Evolutionary conservation across 202 grass and related monocot species (phyloP), one percentile per base, ranked within the genome.

Genomic region (Brachypodium distachyon): DNA sequence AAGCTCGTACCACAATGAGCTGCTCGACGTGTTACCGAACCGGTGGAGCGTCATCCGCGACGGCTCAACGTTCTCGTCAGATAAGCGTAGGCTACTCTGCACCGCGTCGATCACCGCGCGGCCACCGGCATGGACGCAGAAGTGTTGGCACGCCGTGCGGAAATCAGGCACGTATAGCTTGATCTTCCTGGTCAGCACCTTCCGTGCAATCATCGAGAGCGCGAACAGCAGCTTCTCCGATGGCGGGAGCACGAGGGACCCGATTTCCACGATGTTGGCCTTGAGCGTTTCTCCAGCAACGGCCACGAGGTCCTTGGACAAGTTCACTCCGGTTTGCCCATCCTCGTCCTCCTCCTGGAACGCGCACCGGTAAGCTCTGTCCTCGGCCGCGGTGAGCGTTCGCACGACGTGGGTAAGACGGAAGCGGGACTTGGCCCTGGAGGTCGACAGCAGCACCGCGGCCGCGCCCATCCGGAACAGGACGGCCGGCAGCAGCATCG

Each of bases 21-120:
- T 97, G 72, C 90, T 90, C 1, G 90, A 97, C 7, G 93, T 97
- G 77, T 93, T 97, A 16, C 93, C 93, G 23, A 93, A 97, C 4
- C 90, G 68, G 74, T 97, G 90, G 11, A 97, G 85, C 23, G 90
- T 67, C 87, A 90, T 91, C 21, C 93, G 73, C 5, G 93, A 93
- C 4, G 90, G 87, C 83, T 97, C 93, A 0, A 93, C 83, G n/a
- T 97, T 77, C 68, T 84, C 72, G 2, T 90, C 87, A 3, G 85
- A 75, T 3, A 97, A 66, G 9, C 72, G 7, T 4, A 97, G 76
- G 76, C 81, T 93, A 7, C 46, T 80, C 33, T 97, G 90, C n/a
- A 97, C 76, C 17, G 89, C 85, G 73, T 97, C 90, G 31, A 97
- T 88, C 0, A 92, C 92, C 1, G 88, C 92, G 0, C 92, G 53